These are phyloP conservation scores for Lenwebbia sp. DNA, from an alignment of 345 rosid genomes.

Conservation along the genomic window DNA sequence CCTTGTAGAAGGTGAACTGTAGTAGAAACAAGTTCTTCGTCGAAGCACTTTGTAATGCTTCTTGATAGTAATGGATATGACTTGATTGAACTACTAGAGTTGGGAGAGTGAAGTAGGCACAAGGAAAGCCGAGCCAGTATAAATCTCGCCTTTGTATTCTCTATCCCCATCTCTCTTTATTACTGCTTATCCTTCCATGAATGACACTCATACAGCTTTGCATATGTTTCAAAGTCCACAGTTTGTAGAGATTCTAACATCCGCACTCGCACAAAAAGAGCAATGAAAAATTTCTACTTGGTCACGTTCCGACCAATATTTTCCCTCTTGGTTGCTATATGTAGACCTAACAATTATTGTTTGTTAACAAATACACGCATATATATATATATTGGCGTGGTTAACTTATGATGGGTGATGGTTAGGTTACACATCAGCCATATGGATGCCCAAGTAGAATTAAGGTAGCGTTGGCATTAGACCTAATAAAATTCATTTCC, in stretches of 20 bases:
- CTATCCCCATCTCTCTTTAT: neutral
- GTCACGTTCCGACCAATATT: neutral
- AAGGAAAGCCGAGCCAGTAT: too few relatives aligned
- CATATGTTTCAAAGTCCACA: neutral
- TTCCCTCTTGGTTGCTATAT: neutral
- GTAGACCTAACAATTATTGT: neutral
- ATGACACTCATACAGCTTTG: neutral
- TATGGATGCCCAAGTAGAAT: neutral
- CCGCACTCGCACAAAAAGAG: neutral
- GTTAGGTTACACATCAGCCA: too few relatives aligned
- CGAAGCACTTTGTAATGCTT: too few relatives aligned
- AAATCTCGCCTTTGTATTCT: too few relatives aligned
- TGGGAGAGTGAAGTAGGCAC: too few relatives aligned
- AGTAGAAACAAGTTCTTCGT: too few relatives aligned
- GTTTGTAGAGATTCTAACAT: neutral
- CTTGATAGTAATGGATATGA: too few relatives aligned
- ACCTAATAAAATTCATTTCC: neutral
- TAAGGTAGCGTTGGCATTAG: neutral
- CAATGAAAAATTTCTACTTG: neutral
- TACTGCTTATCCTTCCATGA: neutral
- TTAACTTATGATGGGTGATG: too few relatives aligned
- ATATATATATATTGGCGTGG: too few relatives aligned
- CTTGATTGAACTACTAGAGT: too few relatives aligned
- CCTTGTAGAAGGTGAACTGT: too few relatives aligned
- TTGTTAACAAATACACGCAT: too few relatives aligned